A percentile compares a stretch with the other conserved stretches of the same genome.
Conservation (phyloP, 2,329 filamentous ascomycete genomes). For the Colletotrichum neosansevieriae region DNA sequence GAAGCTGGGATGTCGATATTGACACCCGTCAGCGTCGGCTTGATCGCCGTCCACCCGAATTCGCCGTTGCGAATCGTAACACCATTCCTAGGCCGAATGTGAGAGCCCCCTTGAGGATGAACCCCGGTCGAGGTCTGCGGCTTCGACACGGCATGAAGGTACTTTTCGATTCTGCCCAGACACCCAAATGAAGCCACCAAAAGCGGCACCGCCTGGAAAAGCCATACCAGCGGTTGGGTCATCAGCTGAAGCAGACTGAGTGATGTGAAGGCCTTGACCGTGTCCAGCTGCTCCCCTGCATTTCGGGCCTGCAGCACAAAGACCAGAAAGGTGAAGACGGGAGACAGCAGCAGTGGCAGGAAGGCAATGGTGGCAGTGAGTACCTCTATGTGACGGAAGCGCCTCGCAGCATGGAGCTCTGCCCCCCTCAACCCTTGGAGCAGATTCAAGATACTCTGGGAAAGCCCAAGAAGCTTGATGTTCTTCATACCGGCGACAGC, state of each 20-base stretch:
- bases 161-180: background rate
- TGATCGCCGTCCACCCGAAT: conserved; percentile 48
- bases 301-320: background rate
- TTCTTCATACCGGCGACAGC: conserved; percentile 52
- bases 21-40: conserved; percentile 46
- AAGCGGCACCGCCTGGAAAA: background rate
- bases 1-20: conserved; percentile 46
- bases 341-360: conserved; percentile 25
- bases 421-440: conserved; percentile 50
- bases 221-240: conserved; percentile 1
- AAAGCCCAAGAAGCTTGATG: conserved; percentile 53
- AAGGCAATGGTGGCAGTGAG: conserved; percentile 32
- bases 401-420: conserved; percentile 47
- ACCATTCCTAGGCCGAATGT: background rate
- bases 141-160: background rate
- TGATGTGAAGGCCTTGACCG: background rate
- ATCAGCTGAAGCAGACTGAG: background rate
- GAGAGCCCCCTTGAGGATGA: background rate
- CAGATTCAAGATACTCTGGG: conserved; percentile 42
- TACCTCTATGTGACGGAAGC: conserved; percentile 44
- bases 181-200: background rate
- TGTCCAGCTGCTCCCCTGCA: background rate
- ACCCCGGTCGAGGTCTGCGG: background rate
- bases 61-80: conserved; percentile 39
- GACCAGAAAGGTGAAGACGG: conserved; percentile 47